Evolutionary conservation across 148 eudicot species (phyloP), one percentile per base, ranked within the genome.

Genomic region (Spergularia marina): DNA sequence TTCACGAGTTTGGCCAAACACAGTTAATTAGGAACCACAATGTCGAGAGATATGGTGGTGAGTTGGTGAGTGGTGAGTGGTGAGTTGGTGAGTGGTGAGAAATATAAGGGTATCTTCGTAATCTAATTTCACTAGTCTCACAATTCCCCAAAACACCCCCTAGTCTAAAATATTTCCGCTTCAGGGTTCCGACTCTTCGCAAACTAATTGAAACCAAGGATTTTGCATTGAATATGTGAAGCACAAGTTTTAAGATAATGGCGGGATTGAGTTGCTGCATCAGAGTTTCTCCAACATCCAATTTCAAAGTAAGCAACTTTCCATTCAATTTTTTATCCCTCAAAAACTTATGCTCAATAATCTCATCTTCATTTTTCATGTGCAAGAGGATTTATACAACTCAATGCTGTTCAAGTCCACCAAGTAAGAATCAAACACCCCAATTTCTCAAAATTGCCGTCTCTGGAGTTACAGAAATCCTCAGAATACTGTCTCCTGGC

Each of bases 401-500:
- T 57, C 84, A 77, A 71, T 86, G 82, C 60, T 74, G 89, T 68
- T 78, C 82, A 52, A 83, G 78, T 55, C 59, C 55, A 44, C 59
- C 74, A 47, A 63, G 49, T 41, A 62, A 65, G 3, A 76, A 69
- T 65, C 69, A 44, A 65, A 82, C 87, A 39, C 91, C 91, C 5
- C 76, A 65, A 52, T 20, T 84, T 1, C 65, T 88, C 49, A 84
- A 80, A 73, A 40, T 84, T 63, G 80, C 84, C 3, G 87, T 88
- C 5, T 74, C 52, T 54, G 89, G 84, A 49, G 58, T 86, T 53
- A 88, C 91, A 0, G 86, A 88, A 80, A 53, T 92, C 67, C 87
- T 92, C 71, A 77, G 97, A 77, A 72, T 90, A 62, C 78, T 89
- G 72, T 80, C 87, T 16, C 57, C 80, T 60, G 21, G 36, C 68